Evolutionary conservation across 129 eudicot species (phyloP), one percentile per base, ranked within the genome.

Genomic region (Arctium minus): DNA sequence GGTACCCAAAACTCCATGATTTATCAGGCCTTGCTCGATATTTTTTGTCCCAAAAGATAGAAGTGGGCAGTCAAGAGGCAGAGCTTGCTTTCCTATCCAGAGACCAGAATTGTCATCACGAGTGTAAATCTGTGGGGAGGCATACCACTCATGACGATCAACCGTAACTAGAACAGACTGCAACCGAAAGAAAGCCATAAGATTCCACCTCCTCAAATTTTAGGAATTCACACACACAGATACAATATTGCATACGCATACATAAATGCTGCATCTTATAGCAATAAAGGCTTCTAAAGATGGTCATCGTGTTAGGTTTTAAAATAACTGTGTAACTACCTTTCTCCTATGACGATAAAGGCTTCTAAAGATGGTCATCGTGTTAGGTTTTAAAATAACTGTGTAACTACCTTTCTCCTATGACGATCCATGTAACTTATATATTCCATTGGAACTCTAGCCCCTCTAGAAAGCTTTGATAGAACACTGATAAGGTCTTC

Each of bases 141-240:
- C 97, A 87, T 92, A 92, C 98, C 98, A 95, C 68, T 91, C 97
- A 72, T 95, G 98, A 37, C 97, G 90, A 77, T 95, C 97, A 80
- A 95, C 81, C 30, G 98, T 95, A 42, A 95, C 94, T 80, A 95
- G 87, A 69, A 95, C 98, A 80, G 97, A 92, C 98, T 94, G 92
- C 89, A 89, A n/a, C 68, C 71, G 74, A 56, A 73, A 70, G 40
- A 18, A 75, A 74, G 37, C 15, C 74, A 4, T 18, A 48, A 71
- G 53, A 71, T 48, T 48, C 70, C 77, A 32, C n/a, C 18, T 17
- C 12, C 36, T 78, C 73, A 70, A 30, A 36, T 71, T 39, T 42
- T 70, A 60, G 72, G 53, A 44, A 80, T 8, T 74, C 71, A 33
- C 60, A 31, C 82, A 84, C 42, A 72, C 42, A 5, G 70, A 50